Conservation (phyloP, 108 stramenopile genomes). For the Cyclostephanos tholiformis region DNA sequence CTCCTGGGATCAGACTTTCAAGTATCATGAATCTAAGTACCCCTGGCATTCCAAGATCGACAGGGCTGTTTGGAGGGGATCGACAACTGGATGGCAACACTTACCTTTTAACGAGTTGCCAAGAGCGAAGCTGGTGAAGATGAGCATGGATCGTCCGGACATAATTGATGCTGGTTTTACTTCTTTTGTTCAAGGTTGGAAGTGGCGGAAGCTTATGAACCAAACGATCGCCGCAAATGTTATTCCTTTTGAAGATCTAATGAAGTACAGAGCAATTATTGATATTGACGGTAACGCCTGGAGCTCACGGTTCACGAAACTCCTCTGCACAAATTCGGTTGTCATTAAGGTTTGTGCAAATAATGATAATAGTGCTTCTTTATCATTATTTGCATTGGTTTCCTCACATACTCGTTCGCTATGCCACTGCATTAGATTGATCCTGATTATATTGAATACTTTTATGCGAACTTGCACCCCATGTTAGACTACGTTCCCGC, state of each 20-base stretch:
- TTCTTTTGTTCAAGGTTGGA: slow-evolving; percentile 12
- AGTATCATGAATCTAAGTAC: slow-evolving; percentile 4
- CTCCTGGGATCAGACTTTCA: not conserved
- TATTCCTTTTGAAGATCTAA: slow-evolving; percentile 1
- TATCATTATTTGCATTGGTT: not conserved
- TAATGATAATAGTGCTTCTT: not conserved
- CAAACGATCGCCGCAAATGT: not conserved
- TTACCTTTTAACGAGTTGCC: not conserved
- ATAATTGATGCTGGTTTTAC: slow-evolving; percentile 16
- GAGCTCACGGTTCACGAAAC: slow-evolving; percentile 36
- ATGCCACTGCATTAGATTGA: slow-evolving; percentile 3
- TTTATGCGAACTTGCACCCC: slow-evolving; percentile 13
- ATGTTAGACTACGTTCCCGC: slow-evolving; percentile 9
- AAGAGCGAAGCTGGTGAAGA: slow-evolving; percentile 15
- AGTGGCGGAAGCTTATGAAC: not conserved
- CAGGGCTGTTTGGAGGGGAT: slow-evolving; percentile 11
- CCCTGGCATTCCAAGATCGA: slow-evolving; percentile 8
- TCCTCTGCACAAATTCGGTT: slow-evolving; percentile 51
- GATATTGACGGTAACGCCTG: slow-evolving; percentile 54
- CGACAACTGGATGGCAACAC: slow-evolving; percentile 3
- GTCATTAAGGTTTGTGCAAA: slow-evolving; percentile 30
- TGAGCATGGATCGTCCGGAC: slow-evolving; percentile 8
- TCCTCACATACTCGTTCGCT: not conserved
- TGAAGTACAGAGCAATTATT: slow-evolving; percentile 42
- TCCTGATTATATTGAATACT: slow-evolving; percentile 11